These are phyloP conservation scores for Phytophthora lateralis DNA, from an alignment of 352 stramenopile species.

Conservation along the genomic window DNA sequence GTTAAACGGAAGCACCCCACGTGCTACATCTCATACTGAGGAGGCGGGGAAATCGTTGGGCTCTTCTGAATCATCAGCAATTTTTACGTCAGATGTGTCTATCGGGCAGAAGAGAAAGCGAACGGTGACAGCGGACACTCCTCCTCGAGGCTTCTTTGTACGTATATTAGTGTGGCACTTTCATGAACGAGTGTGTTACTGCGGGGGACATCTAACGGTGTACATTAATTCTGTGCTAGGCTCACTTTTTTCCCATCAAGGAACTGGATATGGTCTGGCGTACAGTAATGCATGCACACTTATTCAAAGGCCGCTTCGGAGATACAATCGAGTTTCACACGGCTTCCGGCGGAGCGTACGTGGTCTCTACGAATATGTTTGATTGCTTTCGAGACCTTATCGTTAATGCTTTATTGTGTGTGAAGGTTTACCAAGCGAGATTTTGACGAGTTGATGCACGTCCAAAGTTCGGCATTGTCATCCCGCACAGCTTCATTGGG, in stretches of 20 bases:
- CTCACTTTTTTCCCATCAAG: constrained; percentile 58
- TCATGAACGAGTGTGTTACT: not conserved
- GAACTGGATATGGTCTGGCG: constrained; percentile 70
- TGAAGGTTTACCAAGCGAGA: constrained; percentile 60
- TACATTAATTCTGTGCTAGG: constrained; percentile 23
- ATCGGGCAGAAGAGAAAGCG: constrained; percentile 42
- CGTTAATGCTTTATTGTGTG: not conserved
- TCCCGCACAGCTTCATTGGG: constrained; percentile 41
- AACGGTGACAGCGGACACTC: not conserved
- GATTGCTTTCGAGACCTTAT: not conserved
- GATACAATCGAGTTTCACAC: constrained; percentile 73
- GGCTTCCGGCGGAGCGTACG: constrained; percentile 54
- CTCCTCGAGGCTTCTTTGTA: constrained; percentile 43
- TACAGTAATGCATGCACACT: constrained; percentile 62
- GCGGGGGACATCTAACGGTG: not conserved
- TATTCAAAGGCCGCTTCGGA: constrained; percentile 64
- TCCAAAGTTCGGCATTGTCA: constrained; percentile 52
- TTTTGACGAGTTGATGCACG: constrained; percentile 83
- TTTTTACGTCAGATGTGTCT: constrained; percentile 3
- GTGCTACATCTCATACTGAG: constrained; percentile 1
- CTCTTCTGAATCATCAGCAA: constrained; percentile 23
- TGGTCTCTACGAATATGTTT: constrained; percentile 1
- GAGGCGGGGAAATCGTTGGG: constrained; percentile 16
- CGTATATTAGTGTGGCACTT: constrained; percentile 7
- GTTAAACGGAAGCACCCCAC: constrained; percentile 41